Conservation (phyloP, 2,329 filamentous ascomycete genomes). For the Aureobasidium musti region DNA sequence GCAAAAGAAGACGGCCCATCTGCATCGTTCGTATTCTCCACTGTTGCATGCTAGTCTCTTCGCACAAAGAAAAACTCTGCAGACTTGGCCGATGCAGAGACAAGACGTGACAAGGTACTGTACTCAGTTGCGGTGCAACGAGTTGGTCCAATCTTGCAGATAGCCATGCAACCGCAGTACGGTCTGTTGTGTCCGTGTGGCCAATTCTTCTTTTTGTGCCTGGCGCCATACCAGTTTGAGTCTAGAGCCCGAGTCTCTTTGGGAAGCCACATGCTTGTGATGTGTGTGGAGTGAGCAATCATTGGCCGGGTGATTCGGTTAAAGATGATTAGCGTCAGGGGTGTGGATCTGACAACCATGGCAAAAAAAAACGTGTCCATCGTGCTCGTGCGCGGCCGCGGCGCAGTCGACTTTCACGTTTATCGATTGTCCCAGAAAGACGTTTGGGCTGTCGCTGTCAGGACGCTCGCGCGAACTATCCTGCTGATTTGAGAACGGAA, state of each 20-base stretch:
- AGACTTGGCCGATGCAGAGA: background rate
- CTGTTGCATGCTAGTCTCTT: background rate
- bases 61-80: conserved; percentile 17
- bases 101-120: background rate
- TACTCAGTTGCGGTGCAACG: background rate
- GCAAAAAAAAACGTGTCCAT: conserved; percentile 28
- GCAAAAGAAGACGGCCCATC: conserved; percentile 19
- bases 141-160: conserved; percentile 14
- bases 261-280: conserved; percentile 17
- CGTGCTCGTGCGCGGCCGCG: background rate
- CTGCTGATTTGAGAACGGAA: conserved; percentile 10
- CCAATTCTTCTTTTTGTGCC: conserved; percentile 20
- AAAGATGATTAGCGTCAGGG: conserved; percentile 25
- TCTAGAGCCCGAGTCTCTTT: conserved; percentile 9
- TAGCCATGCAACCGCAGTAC: conserved; percentile 15
- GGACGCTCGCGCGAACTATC: conserved; percentile 18
- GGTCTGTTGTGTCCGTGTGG: conserved; percentile 16
- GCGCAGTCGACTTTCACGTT: conserved; percentile 23
- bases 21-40: conserved; percentile 24
- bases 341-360: conserved; percentile 21
- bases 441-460: conserved; percentile 14
- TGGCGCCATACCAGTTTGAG: conserved; percentile 7
- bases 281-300: conserved; percentile 3
- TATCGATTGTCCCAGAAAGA: conserved; percentile 28
- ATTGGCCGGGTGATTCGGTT: conserved; percentile 11